Base-by-base conservation (phyloP, 2,329 filamentous ascomycete species). In the Colletotrichum noveboracense region DNA sequence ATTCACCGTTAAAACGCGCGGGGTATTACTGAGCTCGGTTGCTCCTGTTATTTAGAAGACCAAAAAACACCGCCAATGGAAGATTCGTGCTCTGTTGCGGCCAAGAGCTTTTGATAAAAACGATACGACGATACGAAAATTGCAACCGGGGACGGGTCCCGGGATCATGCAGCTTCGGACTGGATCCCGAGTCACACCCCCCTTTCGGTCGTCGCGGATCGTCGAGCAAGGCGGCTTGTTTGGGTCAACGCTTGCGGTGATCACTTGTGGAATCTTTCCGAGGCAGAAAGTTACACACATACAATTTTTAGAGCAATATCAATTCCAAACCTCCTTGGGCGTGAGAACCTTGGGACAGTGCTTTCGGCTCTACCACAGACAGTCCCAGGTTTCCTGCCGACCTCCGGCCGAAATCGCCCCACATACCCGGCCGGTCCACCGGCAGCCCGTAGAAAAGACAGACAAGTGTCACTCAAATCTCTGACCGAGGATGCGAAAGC, bases 21-120 rank as follows among this genome's bases (percentile, higher is more conserved):
- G 69, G 69, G 48, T 69, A 21, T 43, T 13, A 2, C 3, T 43
- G 12, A 65, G 21, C 8, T 26, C 6, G 14, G 48, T 30, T 14
- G 26, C 6, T 21, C 14, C 32, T 58, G 16, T 14, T 18, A 55
- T 52, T 34, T 16, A 18, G 48, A 5, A 13, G 24, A 9, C 9
- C 14, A 43, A 32, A 69, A 60, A 69, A 69, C 55, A 5, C 52
- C 66, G 66, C 66, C 66, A 66, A 65, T 43, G 32, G 48, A 32
- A 38, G 8, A 8, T 14, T 48, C 3, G 7, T 52, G 43, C 13
- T 10, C 8, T 16, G 32, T 32, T 38, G 30, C 18, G 18, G 48
- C 69, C 62, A 66, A 66, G 48, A 6, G 14, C 16, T 43, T 10
- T 4, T 16, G 21, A 16, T 21, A 28, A 48, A 43, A 7, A 43